Evolutionary conservation across 2,329 filamentous ascomycete species (phyloP).

Genomic region (Aspergillus neotritici): DNA sequence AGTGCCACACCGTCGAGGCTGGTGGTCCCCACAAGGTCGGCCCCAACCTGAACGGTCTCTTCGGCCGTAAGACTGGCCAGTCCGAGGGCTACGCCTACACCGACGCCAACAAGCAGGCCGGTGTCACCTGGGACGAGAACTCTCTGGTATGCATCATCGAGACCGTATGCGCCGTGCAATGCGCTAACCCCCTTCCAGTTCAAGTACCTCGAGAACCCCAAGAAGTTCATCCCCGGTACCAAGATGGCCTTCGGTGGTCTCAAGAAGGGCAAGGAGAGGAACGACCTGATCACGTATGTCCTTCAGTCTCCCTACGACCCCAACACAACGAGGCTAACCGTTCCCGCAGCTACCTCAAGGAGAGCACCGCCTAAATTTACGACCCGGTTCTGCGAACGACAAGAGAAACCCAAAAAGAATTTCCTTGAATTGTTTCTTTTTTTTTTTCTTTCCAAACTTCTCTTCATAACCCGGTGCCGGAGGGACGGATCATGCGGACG

Average conservation of each 20-base stretch:
- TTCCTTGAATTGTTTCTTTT: conserved; percentile 9
- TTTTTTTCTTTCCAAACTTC: no score
- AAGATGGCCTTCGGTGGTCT: conserved; percentile 99
- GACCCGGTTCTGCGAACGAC: no score
- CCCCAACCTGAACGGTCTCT: conserved; percentile 93
- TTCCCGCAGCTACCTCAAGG: conserved; percentile 34
- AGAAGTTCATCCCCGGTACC: conserved; percentile 99
- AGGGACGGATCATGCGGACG: conserved; percentile 4
- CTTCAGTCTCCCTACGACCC: not conserved
- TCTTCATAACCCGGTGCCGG: no score
- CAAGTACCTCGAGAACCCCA: conserved; percentile 99
- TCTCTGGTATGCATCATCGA: conserved; percentile 62
- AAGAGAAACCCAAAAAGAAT: conserved; percentile 6
- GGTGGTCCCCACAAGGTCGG: conserved; percentile 97
- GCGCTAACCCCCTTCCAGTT: conserved; percentile 53
- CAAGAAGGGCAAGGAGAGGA: conserved; percentile 99
- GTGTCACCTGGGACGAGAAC: conserved; percentile 77
- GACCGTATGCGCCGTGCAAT: not conserved
- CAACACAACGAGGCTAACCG: conserved; percentile 11
- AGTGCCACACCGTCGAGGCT: conserved; percentile 94
- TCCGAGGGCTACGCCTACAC: conserved; percentile 95
- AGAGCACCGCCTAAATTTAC: conserved; percentile 29
- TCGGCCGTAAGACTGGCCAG: conserved; percentile 88
- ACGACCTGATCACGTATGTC: conserved; percentile 93
- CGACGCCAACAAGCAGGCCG: conserved; percentile 99